phyloP scores from a whole-genome alignment of 305 asterid species.

The Lippia alba region DNA sequence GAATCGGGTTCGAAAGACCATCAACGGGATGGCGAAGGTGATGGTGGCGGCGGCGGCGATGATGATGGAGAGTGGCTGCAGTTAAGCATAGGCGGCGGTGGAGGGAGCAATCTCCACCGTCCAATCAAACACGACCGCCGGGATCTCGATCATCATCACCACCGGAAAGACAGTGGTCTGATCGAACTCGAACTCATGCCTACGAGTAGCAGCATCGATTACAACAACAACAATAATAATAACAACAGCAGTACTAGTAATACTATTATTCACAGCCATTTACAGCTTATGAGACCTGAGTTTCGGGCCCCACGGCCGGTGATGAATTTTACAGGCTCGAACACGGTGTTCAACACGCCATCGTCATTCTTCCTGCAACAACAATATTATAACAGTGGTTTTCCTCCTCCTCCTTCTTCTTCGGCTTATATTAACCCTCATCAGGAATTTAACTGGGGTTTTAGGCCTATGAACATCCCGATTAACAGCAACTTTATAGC shows the following conservation, averaged over 20 bases:
- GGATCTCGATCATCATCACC: background rate
- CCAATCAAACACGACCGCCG: background rate
- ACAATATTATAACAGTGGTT: background rate
- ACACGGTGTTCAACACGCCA: constrained; percentile 36
- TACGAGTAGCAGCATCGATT: constrained; percentile 25
- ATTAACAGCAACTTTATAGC: constrained; percentile 27
- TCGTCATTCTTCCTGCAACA: constrained; percentile 49
- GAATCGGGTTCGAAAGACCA: constrained; percentile 50
- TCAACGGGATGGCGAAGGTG: background rate
- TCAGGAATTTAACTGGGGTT: constrained; percentile 56
- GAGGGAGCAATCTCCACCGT: background rate
- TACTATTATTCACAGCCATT: constrained; percentile 6
- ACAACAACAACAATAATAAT: constrained; percentile 10
- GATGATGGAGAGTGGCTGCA: constrained; percentile 69
- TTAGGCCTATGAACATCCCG: constrained; percentile 53
- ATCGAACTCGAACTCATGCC: constrained; percentile 79
- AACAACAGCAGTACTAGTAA: constrained; percentile 18
- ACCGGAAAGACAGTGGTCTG: constrained; percentile 19
- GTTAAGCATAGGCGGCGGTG: constrained; percentile 69
- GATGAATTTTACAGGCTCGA: constrained; percentile 21
- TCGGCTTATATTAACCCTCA: constrained; percentile 36
- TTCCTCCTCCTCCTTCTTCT: constrained; percentile 25
- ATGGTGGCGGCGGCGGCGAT: constrained; percentile 45
- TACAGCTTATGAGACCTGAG: constrained; percentile 33
- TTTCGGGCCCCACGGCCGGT: constrained; percentile 47